Percentiles rank a stretch among this genome's conserved stretches.
Evolutionary conservation across 75 land plant species (phyloP).

Genomic region (Isoetes taiwanensis): DNA sequence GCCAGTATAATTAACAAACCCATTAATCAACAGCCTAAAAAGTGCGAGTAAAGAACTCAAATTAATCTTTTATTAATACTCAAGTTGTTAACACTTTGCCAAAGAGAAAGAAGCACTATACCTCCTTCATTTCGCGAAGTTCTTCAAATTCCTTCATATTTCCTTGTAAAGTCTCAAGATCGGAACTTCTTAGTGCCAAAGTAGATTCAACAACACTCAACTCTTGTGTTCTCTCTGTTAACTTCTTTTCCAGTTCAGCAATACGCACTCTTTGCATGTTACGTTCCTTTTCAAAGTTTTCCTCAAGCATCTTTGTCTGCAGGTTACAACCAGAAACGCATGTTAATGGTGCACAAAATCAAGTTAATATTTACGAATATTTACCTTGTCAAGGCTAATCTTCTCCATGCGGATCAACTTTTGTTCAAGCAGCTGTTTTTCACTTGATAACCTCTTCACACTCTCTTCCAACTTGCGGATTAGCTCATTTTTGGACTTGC

Average conservation of each 20-base stretch:
- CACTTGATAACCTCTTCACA: slow-evolving; percentile 24
- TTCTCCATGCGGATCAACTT: slow-evolving; percentile 20
- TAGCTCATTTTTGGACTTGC: slow-evolving; percentile 20
- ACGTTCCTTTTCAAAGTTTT: slow-evolving; percentile 29
- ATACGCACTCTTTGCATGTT: slow-evolving; percentile 12
- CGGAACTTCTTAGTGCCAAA: slow-evolving; percentile 13
- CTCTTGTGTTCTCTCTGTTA: slow-evolving; percentile 27
- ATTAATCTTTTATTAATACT: background rate
- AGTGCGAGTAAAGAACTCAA: background rate
- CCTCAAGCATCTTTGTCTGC: slow-evolving; percentile 21
- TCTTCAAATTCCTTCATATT: slow-evolving; percentile 29
- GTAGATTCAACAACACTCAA: slow-evolving; percentile 17
- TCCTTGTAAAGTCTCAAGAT: slow-evolving; percentile 19
- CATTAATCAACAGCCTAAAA: background rate
- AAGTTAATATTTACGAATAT: background rate
- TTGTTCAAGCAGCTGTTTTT: slow-evolving; percentile 34
- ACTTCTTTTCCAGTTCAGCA: slow-evolving; percentile 32
- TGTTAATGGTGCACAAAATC: background rate
- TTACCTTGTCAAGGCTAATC: slow-evolving; percentile 23
- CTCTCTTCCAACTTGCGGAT: slow-evolving; percentile 16
- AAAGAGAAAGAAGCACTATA: background rate
- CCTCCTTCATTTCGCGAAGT: slow-evolving; percentile 35
- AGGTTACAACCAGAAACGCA: background rate
- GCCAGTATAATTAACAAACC: background rate
- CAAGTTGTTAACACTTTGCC: background rate